These are phyloP conservation scores for Penicillium sp. DNA, from an alignment of 2,329 filamentous ascomycete genomes.

Conservation along the genomic window DNA sequence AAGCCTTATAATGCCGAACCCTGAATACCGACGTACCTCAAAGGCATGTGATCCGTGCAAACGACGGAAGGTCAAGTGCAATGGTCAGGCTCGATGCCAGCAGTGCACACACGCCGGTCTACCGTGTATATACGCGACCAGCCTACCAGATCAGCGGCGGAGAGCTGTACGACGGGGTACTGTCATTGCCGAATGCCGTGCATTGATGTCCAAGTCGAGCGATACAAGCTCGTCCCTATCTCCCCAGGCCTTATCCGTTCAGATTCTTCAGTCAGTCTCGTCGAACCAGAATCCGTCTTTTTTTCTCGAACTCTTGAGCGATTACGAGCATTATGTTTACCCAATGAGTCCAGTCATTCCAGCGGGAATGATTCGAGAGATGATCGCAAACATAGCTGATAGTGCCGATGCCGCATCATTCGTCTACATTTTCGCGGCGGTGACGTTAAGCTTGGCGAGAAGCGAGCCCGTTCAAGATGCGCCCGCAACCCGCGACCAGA, in stretches of 20 bases:
- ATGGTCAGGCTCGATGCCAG: conserved; percentile 46
- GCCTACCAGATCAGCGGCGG: conserved; percentile 32
- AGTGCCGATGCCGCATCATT: conserved; percentile 44
- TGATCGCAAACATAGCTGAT: conserved; percentile 38
- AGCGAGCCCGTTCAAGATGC: conserved; percentile 25
- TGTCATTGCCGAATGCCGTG: conserved; percentile 40
- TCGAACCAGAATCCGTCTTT: conserved; percentile 8
- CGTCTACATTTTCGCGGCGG: conserved; percentile 47
- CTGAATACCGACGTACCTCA: background rate
- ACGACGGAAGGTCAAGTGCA: conserved; percentile 49
- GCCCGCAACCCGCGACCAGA: conserved; percentile 27
- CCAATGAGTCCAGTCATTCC: conserved; percentile 50
- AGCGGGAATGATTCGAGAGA: conserved; percentile 38
- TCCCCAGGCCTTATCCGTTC: background rate
- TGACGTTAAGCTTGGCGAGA: conserved; percentile 46
- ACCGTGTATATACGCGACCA: conserved; percentile 46
- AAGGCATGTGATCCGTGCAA: conserved; percentile 50
- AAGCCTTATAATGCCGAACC: background rate
- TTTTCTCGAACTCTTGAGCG: conserved; percentile 44
- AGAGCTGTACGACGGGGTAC: conserved; percentile 40
- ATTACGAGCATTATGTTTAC: conserved; percentile 48
- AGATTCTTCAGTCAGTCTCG: background rate
- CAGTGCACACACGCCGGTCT: conserved; percentile 47
- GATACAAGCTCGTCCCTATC: background rate
- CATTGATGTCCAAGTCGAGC: background rate